Evolutionary conservation across 257 asterid species (phyloP), one percentile per base, ranked within the genome.

Genomic region (Salvia rosmarinus): DNA sequence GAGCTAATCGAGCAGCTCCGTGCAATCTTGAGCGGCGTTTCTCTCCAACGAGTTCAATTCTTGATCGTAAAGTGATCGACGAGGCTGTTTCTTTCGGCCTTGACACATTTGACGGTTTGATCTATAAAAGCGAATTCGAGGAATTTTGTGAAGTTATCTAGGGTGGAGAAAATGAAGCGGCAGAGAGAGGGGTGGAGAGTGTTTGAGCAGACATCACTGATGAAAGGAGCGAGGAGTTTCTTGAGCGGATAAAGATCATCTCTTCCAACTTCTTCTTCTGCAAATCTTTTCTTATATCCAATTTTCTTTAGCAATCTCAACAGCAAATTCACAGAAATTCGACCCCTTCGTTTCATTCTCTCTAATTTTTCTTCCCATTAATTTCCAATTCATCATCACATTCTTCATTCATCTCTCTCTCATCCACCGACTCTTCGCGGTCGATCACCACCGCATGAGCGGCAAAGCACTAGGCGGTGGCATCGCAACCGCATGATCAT

Each of bases 361-460:
- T 57, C 74, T 23, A n/a, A n/a, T 54, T 49, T 13, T 30, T 69
- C 8, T 67, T 68, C n/a, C 60, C 43, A 30, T 9, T n/a, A n/a
- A n/a, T 23, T 70, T 43, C 37, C n/a, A 35, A 19, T 47, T 6
- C 47, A n/a, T 40, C 47, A 7, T 58, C 44, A 5, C 32, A 52
- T 52, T 64, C 57, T 9, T 64, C 70, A 2, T 56, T 25, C 34
- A 43, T 67, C 47, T 54, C 73, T 4, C 46, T 30, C 4, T 75
- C 69, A 7, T 78, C 77, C 20, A 72, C 97, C 97, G 84, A 57
- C 85, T 87, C 81, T 87, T 85, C 9, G 92, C 88, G 67, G 96
- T 96, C 12, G 97, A 91, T 17, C 97, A 86, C 68, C 97, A 91
- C 2, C 97, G 84, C 97, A 91, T 91, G 3, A 91, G 88, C 54